Evolutionary conservation across 305 asterid species (phyloP), one percentile per base, ranked within the genome.

Genomic region (Fraxinus ornus): DNA sequence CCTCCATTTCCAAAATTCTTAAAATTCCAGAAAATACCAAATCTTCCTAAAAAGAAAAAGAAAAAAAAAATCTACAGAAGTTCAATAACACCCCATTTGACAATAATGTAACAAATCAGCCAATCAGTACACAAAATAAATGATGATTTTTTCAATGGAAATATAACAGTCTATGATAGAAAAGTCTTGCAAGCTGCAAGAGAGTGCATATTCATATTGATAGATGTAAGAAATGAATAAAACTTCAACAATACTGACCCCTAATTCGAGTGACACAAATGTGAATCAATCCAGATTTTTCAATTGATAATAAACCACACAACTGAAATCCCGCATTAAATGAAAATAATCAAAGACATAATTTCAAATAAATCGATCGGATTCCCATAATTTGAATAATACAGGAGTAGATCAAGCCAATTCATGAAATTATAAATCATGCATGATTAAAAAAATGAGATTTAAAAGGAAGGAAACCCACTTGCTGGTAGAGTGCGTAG

Each of bases 401-500:
- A 22, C 73, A 64, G 10, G n/a, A 22, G n/a, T 26, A 15, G 74
- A 66, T 26, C 74, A 26, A 26, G n/a, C 19, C 36, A 66, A 26
- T 66, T 26, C 7, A 26, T 26, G 35, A 26, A 22, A 26, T 22
- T 22, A 12, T 26, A 22, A 66, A 66, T 26, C 36, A 3, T 10
- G 74, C 36, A 10, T 4, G n/a, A 26, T 66, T 64, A 3, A 26
- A 66, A 36, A 22, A 24, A 0, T 64, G 32, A 22, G 73, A 10
- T 1, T 2, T 3, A 60, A 64, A 9, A 64, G 33, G n/a, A 26
- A 9, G 73, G 15, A 64, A 24, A 9, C 73, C n/a, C 73, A 64
- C 99, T 97, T 95, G 99, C 83, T 95, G 99, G 77, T 94, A 88
- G 78, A 95, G 93, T 26, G 92, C 97, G 86, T 94, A 95, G 73